Percentiles rank a stretch among this genome's conserved stretches.
Evolutionary conservation across 768 basidiomycete genomes (phyloP).

Genomic region (Xerocomus spinulosus): DNA sequence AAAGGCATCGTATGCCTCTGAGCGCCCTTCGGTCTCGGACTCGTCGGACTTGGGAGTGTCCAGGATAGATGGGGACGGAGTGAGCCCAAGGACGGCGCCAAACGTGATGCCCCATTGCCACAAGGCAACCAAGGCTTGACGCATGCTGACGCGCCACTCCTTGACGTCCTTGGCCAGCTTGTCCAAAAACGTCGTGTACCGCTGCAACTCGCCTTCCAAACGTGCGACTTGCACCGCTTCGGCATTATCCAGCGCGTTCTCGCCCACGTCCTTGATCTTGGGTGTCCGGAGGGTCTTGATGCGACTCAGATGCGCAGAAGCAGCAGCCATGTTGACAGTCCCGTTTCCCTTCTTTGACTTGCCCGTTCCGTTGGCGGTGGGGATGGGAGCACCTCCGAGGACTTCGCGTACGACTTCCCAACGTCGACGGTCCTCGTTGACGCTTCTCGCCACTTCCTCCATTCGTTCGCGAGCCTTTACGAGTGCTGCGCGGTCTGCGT

Average conservation of each 20-base stretch:
- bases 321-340: slow-evolving; percentile 40
- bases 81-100: slow-evolving; percentile 61
- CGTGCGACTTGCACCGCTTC: slow-evolving; percentile 49
- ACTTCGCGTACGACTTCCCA: slow-evolving; percentile 79
- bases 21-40: slow-evolving; percentile 25
- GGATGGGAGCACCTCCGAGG: slow-evolving; percentile 39
- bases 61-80: slow-evolving; percentile 31
- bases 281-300: slow-evolving; percentile 50
- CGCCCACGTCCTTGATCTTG: slow-evolving; percentile 29
- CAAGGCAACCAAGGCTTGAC: slow-evolving; percentile 45
- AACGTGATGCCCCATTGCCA: slow-evolving; percentile 63
- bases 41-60: slow-evolving; percentile 12
- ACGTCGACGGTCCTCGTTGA: slow-evolving; percentile 74
- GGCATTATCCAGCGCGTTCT: slow-evolving; percentile 32
- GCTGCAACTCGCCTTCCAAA: slow-evolving; percentile 54
- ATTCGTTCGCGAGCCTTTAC: slow-evolving; percentile 39
- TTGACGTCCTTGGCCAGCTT: slow-evolving; percentile 58
- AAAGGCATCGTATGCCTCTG: slow-evolving; percentile 72
- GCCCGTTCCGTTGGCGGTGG: slow-evolving; percentile 37
- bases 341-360: slow-evolving; percentile 37
- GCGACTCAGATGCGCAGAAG: slow-evolving; percentile 54
- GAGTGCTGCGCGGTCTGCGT: slow-evolving; percentile 51
- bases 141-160: slow-evolving; percentile 57
- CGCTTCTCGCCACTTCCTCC: slow-evolving; percentile 68
- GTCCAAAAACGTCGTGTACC: slow-evolving; percentile 53